phyloP scores from a whole-genome alignment of 768 basidiomycete species.

The Suillus spraguei region DNA sequence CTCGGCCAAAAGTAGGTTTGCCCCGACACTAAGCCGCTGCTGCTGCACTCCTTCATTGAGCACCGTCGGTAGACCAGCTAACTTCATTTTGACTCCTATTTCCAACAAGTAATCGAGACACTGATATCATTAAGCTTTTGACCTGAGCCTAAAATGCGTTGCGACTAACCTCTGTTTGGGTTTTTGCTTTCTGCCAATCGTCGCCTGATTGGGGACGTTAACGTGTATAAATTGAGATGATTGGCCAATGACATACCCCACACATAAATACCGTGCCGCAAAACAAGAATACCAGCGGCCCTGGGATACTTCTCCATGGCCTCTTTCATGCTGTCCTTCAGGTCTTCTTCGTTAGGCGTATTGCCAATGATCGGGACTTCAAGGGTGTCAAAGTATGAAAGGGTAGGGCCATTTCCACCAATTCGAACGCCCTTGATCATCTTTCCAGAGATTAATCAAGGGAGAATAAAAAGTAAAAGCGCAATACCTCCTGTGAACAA shows the following conservation, averaged over 20 bases:
- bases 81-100: conserved; percentile 81
- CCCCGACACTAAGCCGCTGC: no score
- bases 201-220: conserved; percentile 39
- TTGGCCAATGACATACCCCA: conserved; percentile 58
- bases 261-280: conserved; percentile 81
- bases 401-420: conserved; percentile 71
- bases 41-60: conserved; percentile 23
- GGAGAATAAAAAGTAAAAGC: neutral
- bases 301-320: conserved; percentile 82
- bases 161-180: conserved; percentile 72
- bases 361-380: conserved; percentile 90
- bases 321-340: conserved; percentile 85
- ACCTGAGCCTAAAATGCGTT: conserved; percentile 1
- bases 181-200: conserved; percentile 89
- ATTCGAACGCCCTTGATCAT: conserved; percentile 92
- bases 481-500: conserved; percentile 43
- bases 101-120: conserved; percentile 93
- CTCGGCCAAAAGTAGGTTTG: no score
- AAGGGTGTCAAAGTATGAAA: conserved; percentile 85
- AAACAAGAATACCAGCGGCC: conserved; percentile 75
- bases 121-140: conserved; percentile 36
- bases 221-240: conserved; percentile 9
- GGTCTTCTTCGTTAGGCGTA: conserved; percentile 87
- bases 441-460: conserved; percentile 35
- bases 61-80: conserved; percentile 59